Conservation (phyloP, 306 rosid species). For the Trifolium subterraneum region DNA sequence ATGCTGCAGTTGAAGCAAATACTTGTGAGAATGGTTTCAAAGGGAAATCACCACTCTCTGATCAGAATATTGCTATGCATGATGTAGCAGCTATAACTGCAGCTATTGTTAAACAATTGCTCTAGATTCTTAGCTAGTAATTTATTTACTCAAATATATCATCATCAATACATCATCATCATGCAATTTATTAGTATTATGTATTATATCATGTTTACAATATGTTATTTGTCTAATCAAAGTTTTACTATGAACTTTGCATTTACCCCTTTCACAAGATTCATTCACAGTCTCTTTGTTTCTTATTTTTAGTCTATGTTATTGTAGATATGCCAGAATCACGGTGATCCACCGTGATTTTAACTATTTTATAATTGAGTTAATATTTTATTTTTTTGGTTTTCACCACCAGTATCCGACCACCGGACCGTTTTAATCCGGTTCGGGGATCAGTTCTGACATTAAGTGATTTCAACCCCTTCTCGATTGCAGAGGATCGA, state of each 20-base stretch:
- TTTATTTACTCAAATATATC: not conserved
- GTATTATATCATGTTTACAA: not conserved
- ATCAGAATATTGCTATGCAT: slow-evolving; percentile 33
- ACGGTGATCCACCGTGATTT: too few relatives aligned
- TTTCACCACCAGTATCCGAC: too few relatives aligned
- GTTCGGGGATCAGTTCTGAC: too few relatives aligned
- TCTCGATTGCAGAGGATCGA: too few relatives aligned
- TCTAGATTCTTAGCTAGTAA: not conserved
- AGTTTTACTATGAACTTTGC: not conserved
- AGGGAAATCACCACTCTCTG: slow-evolving; percentile 46
- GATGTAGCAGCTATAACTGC: slow-evolving; percentile 42
- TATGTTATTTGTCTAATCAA: not conserved
- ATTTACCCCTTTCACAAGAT: not conserved
- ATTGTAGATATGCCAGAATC: too few relatives aligned
- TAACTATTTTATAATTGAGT: too few relatives aligned
- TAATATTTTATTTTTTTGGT: too few relatives aligned
- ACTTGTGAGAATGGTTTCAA: slow-evolving; percentile 46
- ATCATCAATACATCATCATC: not conserved
- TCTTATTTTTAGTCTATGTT: too few relatives aligned
- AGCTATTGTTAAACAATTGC: slow-evolving; percentile 50
- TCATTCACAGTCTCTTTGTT: not conserved
- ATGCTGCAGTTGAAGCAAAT: slow-evolving; percentile 44
- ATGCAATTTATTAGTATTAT: not conserved
- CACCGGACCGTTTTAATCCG: too few relatives aligned
- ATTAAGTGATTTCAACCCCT: too few relatives aligned